Base-by-base conservation (phyloP, 75 land plant genomes). In the Sequoia sempervirens region DNA sequence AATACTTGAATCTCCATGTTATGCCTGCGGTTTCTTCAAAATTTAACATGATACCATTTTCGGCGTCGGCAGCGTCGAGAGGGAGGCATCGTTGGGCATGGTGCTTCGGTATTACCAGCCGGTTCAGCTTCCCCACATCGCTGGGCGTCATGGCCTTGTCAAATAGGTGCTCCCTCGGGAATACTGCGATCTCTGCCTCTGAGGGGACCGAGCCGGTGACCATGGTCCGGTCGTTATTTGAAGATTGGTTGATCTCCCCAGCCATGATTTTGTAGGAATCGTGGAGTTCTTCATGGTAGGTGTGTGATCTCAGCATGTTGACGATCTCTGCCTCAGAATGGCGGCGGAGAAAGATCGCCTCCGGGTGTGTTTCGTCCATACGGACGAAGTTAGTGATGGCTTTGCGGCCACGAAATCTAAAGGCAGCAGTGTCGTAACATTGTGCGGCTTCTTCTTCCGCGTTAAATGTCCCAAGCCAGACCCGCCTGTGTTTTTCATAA, bases 401-500 rank as follows among this genome's bases (percentile, higher is more conserved):
- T 23, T 90, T 90, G 14, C 84, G 80, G 20, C 91, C 91, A 17
- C 91, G 85, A 74, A 86, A 88, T 73, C 88, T 90, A 37, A 85
- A 41, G 45, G 90, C 91, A 43, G 91, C 91, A 14, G 85, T 53
- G 74, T 90, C 91, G 32, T 90, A 90, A 3, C 90, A 87, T 13
- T 85, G 68, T 15, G 91, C 91, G 20, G 91, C 91, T 34, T 88
- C 90, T 20, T 88, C 85, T 69, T 90, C 90, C 23, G 58, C 75
- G 79, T 88, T 84, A 90, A 90, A 90, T n/a, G 91, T 90, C 5
- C 91, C 91, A 79, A 90, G 79, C 91, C 91, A 90, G 20, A 90
- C 85, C 1, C 91, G 84, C 64, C 86, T 87, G 81, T 90, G 86
- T 80, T 90, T 90, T 79, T 90, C 90, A 50, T 90, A 90, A 56